Evolutionary conservation across 352 stramenopile genomes (phyloP), one percentile per base, ranked within the genome.

Genomic region (Phytophthora constricta): DNA sequence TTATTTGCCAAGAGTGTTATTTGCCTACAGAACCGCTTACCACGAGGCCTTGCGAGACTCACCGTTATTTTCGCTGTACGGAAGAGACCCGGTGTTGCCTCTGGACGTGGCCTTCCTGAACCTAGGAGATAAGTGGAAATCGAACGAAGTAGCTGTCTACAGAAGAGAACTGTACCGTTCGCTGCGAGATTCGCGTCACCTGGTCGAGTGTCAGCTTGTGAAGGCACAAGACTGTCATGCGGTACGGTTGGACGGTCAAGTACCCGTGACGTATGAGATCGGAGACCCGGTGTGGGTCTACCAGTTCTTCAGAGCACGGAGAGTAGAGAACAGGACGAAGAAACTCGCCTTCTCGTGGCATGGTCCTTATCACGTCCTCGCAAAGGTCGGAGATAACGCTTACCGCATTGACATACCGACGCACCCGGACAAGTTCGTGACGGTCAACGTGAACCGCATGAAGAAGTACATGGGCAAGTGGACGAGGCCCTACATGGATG

Each of bases 291-390:
- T 62, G 1, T 62, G 51, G 46, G 45, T 58, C 4, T 68, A 54
- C 22, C 52, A 62, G 46, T 53, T 54, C 39, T 62, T 62, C 26
- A 27, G 43, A 11, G 23, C 16, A 3, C 26, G 41, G 16, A 9
- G 61, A 17, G 61, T 33, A 0, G 45, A 57, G 5, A 22, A 4
- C 5, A 7, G 52, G 0, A 49, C 52, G n/a, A 62, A 68, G 34
- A 58, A 67, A 31, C n/a, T 67, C 3, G 51, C 42, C 1, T 67
- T 57, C 20, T 25, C 51, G 4, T 67, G 59, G 50, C 50, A 67
- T 33, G 51, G 59, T n/a, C 46, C 46, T 10, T 52, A 52, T 22
- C 46, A 22, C 8, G 46, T 52, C 11, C 8, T 33, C 7, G 20
- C 8, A n/a, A 26, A 28, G 8, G 25, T 34, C 23, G 46, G 23